Base-by-base conservation (phyloP, 192 early-diverging fungal species). In the Piromyces finnis region DNA sequence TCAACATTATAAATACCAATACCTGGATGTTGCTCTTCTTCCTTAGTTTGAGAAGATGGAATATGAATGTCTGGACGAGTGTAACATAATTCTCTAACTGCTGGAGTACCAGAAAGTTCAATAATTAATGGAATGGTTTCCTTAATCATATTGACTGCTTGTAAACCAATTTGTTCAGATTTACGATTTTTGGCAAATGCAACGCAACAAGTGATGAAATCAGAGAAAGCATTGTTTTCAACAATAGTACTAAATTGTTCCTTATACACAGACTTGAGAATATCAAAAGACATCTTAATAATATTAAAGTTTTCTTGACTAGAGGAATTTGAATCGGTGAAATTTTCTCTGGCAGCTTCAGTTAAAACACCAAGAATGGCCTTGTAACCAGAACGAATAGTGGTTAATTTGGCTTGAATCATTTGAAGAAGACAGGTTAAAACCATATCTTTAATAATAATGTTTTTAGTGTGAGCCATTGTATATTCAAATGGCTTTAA, bases 321-420 rank as follows among this genome's bases (percentile, higher is more conserved):
- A n/a, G 85, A 83, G 81, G 82, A 86, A 77, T 85, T 89, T 79
- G 89, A 41, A 15, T 85, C 82, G n/a, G 83, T 80, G 59, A 85
- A 86, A 16, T 83, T 77, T 36, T 94, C 91, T 78, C 91, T 88
- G 0, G 93, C 92, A 35, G 89, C 93, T 28, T 85, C 88, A 14
- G 91, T 83, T 82, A 91, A 86, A 0, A 91, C 91, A 30, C 87
- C 86, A 77, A 94, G 81, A 78, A 94, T 87, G 0, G 90, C 88
- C 79, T 91, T 92, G 91, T 93, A 95, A 0, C 96, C 96, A 22
- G 92, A 93, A 39, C 93, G 90, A 78, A 98, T 93, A 29, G 92
- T 88, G 80, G 87, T 85, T 30, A 94, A 88, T 51, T 93, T 85
- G 0, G 94, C 92, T 78, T 89, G 88, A 41, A 94, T 89, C 78